Evolutionary conservation across 2,329 filamentous ascomycete genomes (phyloP).

Genomic region (Ramularia collo-cygni): DNA sequence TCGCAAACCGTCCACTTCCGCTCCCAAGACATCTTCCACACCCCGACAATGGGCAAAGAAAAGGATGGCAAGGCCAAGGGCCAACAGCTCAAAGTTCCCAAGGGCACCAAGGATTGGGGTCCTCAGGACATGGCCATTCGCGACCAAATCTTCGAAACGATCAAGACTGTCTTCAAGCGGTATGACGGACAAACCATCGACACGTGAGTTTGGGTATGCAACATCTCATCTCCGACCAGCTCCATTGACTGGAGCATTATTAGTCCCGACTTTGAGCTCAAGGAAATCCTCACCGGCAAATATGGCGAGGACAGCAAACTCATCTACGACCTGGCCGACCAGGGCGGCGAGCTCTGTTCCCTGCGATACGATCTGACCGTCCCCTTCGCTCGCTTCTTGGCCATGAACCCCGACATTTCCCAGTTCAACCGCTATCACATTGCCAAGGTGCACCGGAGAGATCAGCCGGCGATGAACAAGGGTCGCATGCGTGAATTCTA

Average conservation of each 20-base stretch:
- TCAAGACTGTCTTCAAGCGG: conserved; percentile 73
- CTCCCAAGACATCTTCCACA: neutral
- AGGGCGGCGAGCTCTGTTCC: conserved; percentile 78
- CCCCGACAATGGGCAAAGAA: conserved; percentile 38
- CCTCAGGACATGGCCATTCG: conserved; percentile 72
- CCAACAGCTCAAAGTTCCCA: conserved; percentile 71
- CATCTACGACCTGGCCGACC: conserved; percentile 83
- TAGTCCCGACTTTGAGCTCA: conserved; percentile 71
- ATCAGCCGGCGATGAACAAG: conserved; percentile 80
- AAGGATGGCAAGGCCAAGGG: conserved; percentile 36
- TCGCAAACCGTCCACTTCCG: neutral
- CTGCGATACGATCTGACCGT: conserved; percentile 84
- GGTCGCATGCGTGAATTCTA: conserved; percentile 95
- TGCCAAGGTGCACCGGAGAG: conserved; percentile 79
- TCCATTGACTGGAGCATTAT: conserved; percentile 10
- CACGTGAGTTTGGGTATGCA: conserved; percentile 45
- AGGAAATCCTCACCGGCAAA: conserved; percentile 80
- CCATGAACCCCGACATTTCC: conserved; percentile 77
- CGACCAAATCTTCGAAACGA: conserved; percentile 70
- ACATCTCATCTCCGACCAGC: neutral
- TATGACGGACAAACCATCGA: conserved; percentile 75
- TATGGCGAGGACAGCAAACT: conserved; percentile 90
- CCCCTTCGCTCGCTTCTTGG: conserved; percentile 84
- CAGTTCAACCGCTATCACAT: conserved; percentile 93
- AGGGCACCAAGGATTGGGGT: conserved; percentile 84